Evolutionary conservation across 2,329 filamentous ascomycete species (phyloP).

Genomic region (Colletotrichum lentis): DNA sequence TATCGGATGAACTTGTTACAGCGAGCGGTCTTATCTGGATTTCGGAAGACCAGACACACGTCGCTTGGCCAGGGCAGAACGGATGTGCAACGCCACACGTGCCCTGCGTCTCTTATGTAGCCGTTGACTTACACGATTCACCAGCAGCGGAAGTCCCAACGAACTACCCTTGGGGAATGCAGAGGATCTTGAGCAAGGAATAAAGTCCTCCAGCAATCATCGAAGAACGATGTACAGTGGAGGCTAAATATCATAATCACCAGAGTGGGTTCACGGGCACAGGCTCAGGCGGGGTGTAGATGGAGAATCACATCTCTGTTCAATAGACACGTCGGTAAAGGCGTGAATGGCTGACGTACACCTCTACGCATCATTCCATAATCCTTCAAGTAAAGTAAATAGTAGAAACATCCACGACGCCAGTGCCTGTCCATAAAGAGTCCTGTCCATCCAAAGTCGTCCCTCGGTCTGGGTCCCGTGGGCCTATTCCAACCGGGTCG

Average conservation of each 20-base stretch:
- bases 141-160: no score
- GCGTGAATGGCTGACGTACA: slow-evolving; percentile 23
- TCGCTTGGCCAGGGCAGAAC: no score
- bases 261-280: background rate
- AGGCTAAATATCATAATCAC: background rate
- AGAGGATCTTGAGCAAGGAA: background rate
- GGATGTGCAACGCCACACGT: no score
- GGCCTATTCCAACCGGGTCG: slow-evolving; percentile 34
- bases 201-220: background rate
- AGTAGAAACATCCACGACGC: slow-evolving; percentile 33
- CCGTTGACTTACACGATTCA: no score
- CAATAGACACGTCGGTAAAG: slow-evolving; percentile 27
- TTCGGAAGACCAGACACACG: no score
- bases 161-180: no score
- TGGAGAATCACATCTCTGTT: slow-evolving; percentile 32
- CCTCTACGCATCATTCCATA: slow-evolving; percentile 33
- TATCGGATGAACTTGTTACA: no score
- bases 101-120: background rate
- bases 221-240: background rate
- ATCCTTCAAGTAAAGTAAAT: slow-evolving; percentile 28
- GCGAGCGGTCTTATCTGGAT: no score
- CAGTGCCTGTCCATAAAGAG: slow-evolving; percentile 32
- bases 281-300: background rate
- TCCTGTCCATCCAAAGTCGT: slow-evolving; percentile 36
- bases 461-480: slow-evolving; percentile 37